Conservation (phyloP, 2,329 filamentous ascomycete species). For the Beauveria brongniartii region DNA sequence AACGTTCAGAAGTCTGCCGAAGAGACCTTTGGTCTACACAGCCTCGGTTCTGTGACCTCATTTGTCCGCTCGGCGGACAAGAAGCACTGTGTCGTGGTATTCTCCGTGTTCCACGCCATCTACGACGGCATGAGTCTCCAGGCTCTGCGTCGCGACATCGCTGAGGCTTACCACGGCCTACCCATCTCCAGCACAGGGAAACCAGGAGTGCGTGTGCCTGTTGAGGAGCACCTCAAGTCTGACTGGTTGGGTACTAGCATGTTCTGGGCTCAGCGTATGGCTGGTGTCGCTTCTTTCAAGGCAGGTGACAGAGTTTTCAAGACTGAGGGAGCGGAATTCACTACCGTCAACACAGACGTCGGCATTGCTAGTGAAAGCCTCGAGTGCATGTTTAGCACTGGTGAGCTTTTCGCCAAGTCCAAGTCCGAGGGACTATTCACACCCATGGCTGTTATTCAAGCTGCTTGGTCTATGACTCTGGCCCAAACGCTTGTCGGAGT, state of each 20-base stretch:
- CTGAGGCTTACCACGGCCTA: conserved; percentile 7
- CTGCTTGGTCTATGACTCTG: conserved; percentile 13
- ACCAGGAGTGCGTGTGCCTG: conserved; percentile 4
- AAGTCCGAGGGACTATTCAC: conserved; percentile 8
- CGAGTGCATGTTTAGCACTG: conserved; percentile 4
- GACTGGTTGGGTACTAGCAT: conserved; percentile 12
- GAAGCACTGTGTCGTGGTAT: conserved; percentile 18
- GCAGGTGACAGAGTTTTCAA: neutral
- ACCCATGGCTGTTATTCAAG: conserved; percentile 9
- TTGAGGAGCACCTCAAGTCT: conserved; percentile 8
- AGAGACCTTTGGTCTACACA: conserved; percentile 9
- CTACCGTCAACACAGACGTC: conserved; percentile 1
- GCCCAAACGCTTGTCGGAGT: conserved; percentile 9
- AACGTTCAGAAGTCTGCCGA: conserved; percentile 10
- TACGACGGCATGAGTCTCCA: conserved; percentile 11
- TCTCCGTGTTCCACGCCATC: conserved; percentile 28
- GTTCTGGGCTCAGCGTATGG: conserved; percentile 11
- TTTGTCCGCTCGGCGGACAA: conserved; percentile 8
- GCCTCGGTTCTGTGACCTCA: conserved; percentile 5
- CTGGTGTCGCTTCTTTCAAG: conserved; percentile 5
- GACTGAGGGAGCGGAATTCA: neutral
- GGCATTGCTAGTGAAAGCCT: conserved; percentile 10
- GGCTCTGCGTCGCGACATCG: conserved; percentile 6
- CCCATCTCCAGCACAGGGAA: conserved; percentile 10
- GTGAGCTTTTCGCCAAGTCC: conserved; percentile 6